These are phyloP conservation scores for Trichophyton simii DNA, from an alignment of 2,329 filamentous ascomycete species.

Conservation along the genomic window DNA sequence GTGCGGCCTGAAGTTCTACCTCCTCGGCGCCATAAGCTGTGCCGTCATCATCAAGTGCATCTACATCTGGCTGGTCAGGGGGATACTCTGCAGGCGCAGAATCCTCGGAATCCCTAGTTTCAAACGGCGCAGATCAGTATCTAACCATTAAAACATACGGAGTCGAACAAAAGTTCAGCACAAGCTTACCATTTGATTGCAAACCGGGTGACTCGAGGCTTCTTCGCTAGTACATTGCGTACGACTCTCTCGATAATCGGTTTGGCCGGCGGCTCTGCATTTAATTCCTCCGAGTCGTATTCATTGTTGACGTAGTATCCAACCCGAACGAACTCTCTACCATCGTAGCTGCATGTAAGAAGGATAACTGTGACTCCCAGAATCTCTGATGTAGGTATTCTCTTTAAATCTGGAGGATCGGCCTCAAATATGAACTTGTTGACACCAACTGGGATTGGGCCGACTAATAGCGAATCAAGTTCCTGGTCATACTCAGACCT, in stretches of 20 bases:
- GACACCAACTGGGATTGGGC: conserved; percentile 91
- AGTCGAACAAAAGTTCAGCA: background rate
- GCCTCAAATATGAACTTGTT: conserved; percentile 99
- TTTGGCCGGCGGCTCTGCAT: conserved; percentile 79
- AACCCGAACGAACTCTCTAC: conserved; percentile 90
- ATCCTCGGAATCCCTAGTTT: conserved; percentile 81
- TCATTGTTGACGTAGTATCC: conserved; percentile 99
- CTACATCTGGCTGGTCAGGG: conserved; percentile 93
- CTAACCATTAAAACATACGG: background rate
- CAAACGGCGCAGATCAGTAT: conserved; percentile 12
- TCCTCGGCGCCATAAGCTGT: conserved; percentile 87
- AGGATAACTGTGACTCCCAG: conserved; percentile 95
- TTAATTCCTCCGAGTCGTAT: conserved; percentile 84
- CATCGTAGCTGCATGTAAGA: conserved; percentile 90
- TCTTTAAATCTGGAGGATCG: conserved; percentile 75
- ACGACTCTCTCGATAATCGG: conserved; percentile 83
- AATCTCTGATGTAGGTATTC: conserved; percentile 90
- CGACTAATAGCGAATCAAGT: conserved; percentile 90
- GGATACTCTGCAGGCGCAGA: conserved; percentile 92
- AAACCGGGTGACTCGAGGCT: conserved; percentile 92
- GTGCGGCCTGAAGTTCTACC: conserved; percentile 56
- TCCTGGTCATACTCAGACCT: conserved; percentile 97
- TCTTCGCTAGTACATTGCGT: conserved; percentile 88
- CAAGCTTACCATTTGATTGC: conserved; percentile 84
- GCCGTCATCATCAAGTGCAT: conserved; percentile 67